A percentile compares a stretch with the other conserved stretches of the same genome.
Conservation (phyloP, 1,284 basidiomycete species). For the Puccinia triticina region DNA sequence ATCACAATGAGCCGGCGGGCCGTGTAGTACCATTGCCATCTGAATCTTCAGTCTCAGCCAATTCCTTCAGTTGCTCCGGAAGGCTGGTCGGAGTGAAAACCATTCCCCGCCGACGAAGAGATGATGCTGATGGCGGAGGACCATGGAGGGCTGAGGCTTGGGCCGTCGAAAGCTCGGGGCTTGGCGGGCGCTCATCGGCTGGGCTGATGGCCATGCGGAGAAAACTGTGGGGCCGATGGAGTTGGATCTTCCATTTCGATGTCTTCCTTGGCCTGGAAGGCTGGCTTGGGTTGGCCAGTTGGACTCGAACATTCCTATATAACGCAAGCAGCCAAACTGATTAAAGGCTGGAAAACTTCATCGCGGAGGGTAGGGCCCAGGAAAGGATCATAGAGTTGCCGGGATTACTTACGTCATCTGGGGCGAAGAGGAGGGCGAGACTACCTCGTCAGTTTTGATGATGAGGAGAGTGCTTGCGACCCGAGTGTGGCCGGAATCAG, state of each 20-base stretch:
- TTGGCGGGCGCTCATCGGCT: background rate
- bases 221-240: conserved; percentile 2
- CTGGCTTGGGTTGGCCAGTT: background rate
- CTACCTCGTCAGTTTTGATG: conserved; percentile 2
- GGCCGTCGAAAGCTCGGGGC: background rate
- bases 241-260: conserved; percentile 3
- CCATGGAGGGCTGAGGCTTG: background rate
- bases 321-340: no score
- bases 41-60: background rate
- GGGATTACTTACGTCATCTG: background rate
- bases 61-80: background rate
- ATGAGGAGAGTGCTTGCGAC: background rate
- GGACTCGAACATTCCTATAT: background rate
- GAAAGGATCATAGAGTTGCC: background rate
- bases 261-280: background rate
- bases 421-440: background rate
- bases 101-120: background rate
- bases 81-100: background rate
- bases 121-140: background rate
- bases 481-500: conserved; percentile 8
- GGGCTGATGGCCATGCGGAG: background rate
- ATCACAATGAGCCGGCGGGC: no score
- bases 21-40: background rate
- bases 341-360: no score
- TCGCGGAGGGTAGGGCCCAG: no score